Evolutionary conservation across 257 asterid species (phyloP), one percentile per base, ranked within the genome.

Genomic region (Solanum pennellii): DNA sequence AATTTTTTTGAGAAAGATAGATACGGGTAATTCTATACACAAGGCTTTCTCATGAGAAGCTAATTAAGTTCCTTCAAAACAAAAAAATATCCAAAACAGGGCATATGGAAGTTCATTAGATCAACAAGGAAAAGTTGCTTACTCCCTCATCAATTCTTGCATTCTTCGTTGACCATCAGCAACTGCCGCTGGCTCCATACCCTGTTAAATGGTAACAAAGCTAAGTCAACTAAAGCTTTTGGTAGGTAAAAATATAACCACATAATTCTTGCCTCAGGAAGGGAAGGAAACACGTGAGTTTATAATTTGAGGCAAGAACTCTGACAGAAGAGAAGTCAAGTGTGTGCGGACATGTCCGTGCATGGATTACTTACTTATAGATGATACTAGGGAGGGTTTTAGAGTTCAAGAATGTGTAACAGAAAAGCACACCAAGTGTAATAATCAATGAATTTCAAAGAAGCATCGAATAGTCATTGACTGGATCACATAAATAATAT

Each of bases 111-210:
- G 44, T 80, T 73, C 59, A 45, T 83, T 86, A 68, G 37, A 56
- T n/a, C 66, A 86, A 87, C 86, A 88, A 82, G 86, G 71, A 87
- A 88, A 89, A 65, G 89, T 69, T 27, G 87, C 97, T 86, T 94
- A 97, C 99, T 95, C 94, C 7, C 80, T 93, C 89, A 94, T 93
- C 86, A 97, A 83, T 74, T 85, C 86, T 86, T 93, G 82, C 97
- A 94, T 93, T 90, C 87, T 82, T 39, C 90, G 87, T 92, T 92
- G 99, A 86, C 99, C 99, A 79, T 97, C 98, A 89, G 95, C 88
- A 85, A 93, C 97, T 83, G 98, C 98, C 65, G 47, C 33, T 80
- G 98, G 98, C 83, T 87, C 88, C 96, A 93, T 93, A 86, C 92
- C 98, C 99, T 97, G 95, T 79, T 29, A 73, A 65, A 86, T 86